Base-by-base conservation (phyloP, 495 filamentous ascomycete species). In the Ascodesmis nigricans region DNA sequence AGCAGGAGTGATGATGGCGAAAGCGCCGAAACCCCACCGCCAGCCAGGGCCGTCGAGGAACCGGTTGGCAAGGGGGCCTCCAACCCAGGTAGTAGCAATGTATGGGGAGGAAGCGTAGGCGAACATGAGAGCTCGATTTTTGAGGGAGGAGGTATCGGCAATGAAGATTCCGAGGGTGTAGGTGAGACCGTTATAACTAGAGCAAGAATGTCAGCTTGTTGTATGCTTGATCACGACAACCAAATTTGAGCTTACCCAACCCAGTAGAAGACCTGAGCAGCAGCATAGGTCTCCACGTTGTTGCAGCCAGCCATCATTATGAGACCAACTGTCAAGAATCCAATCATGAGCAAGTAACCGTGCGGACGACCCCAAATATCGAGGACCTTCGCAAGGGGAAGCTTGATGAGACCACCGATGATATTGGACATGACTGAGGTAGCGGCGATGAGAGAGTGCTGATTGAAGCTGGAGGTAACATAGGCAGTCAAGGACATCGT, bases 1-100 rank as follows among this genome's bases (percentile, higher is more conserved):
- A 34, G 63, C 41, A 0, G 68, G 67, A 17, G 59, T 58, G 42
- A 73, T 55, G 40, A 74, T 69, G 19, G 64, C 54, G 44, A 73
- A 75, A 14, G 59, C 55, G 20, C 69, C 71, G 43, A 66, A 74
- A 10, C 58, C 64, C 74, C 72, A 78, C 22, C 69, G 60, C 60
- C 63, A 78, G 29, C 60, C 56, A 10, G 56, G 49, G 1, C 58
- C 46, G 16, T 56, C 31, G 25, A 62, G 48, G 39, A 71, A 58
- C 10, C 52, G 52, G 3, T 58, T 37, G 3, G 65, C 53, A 3
- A 62, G 53, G 17, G 58, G 58, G 3, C 62, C 53, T 3, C 59
- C 59, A 18, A 62, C 54, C 39, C 65, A 61, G 31, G 66, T 66
- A 16, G 71, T 75, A 40, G 63, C 62, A 35, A 76, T 73, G 52